These are phyloP conservation scores for Mycena filopes DNA, from an alignment of 768 basidiomycete genomes.

Conservation along the genomic window DNA sequence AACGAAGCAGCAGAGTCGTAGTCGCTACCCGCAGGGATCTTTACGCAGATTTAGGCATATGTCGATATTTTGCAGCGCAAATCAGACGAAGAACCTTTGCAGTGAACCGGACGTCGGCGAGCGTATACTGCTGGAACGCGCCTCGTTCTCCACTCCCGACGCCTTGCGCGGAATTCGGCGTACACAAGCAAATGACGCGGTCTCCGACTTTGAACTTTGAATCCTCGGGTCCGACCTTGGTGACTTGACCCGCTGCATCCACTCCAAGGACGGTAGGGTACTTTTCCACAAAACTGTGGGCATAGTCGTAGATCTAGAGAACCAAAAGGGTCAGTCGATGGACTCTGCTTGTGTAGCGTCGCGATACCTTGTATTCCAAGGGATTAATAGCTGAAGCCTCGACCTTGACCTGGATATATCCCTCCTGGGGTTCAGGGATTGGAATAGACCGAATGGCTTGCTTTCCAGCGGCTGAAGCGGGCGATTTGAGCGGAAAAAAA, in stretches of 20 bases:
- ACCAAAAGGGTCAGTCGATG: neutral
- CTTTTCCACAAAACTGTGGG: slow-evolving; percentile 1
- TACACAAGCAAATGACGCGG: slow-evolving; percentile 38
- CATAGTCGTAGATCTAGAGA: slow-evolving; percentile 1
- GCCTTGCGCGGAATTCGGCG: neutral
- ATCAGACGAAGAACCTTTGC: neutral
- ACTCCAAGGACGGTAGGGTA: slow-evolving; percentile 49
- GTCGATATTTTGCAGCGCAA: neutral
- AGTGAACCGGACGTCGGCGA: neutral
- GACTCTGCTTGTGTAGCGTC: neutral
- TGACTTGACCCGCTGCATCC: slow-evolving; percentile 52
- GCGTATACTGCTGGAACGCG: slow-evolving; percentile 2
- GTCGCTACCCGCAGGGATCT: slow-evolving; percentile 2
- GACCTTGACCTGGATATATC: neutral
- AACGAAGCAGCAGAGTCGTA: slow-evolving; percentile 9
- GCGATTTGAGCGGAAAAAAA: neutral
- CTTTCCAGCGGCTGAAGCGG: slow-evolving; percentile 1
- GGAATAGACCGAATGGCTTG: neutral
- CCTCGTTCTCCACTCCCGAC: neutral
- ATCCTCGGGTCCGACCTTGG: slow-evolving; percentile 51
- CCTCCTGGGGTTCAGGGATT: neutral
- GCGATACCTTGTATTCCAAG: neutral
- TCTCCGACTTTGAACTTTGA: slow-evolving; percentile 54
- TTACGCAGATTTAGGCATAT: too few relatives aligned
- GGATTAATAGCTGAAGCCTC: slow-evolving; percentile 1